A percentile compares a stretch with the other conserved stretches of the same genome.
Evolutionary conservation across 257 asterid species (phyloP).

Genomic region (Oldenlandia corymbosa): DNA sequence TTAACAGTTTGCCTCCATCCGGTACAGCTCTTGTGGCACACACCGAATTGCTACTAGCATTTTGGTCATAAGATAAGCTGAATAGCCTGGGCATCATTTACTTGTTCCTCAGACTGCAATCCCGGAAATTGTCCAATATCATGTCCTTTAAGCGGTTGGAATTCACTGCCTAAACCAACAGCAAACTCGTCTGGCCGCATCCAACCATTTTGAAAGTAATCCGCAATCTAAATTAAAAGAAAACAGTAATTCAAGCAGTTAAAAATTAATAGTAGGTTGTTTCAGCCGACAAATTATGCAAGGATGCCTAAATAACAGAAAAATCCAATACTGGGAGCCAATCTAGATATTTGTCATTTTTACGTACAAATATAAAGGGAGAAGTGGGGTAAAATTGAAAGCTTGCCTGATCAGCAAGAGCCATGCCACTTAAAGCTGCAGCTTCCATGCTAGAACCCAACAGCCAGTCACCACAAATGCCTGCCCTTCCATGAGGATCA

Average conservation of each 20-base stretch:
- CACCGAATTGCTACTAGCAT: not conserved
- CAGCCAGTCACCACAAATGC: conserved; percentile 98
- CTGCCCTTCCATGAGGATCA: conserved; percentile 93
- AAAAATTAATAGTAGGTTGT: no score
- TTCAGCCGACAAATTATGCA: conserved; percentile 1
- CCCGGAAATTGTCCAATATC: conserved; percentile 97
- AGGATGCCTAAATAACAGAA: not conserved
- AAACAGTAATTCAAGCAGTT: conserved; percentile 3
- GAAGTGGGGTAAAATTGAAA: conserved; percentile 3
- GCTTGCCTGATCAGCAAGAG: conserved; percentile 88
- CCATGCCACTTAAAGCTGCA: conserved; percentile 92
- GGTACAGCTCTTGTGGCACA: no score
- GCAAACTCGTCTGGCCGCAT: conserved; percentile 71
- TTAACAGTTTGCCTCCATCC: no score
- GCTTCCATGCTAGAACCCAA: conserved; percentile 87
- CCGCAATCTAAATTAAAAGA: conserved; percentile 59
- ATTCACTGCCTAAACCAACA: conserved; percentile 58
- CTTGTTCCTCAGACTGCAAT: conserved; percentile 41
- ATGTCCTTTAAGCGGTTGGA: conserved; percentile 57
- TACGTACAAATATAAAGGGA: not conserved
- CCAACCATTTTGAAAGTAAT: conserved; percentile 73
- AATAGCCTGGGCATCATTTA: conserved; percentile 29
- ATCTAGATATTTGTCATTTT: no score
- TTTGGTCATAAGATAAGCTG: conserved; percentile 38
- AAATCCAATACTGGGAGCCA: not conserved